Conservation (phyloP, 345 rosid genomes). For the Arabis hirsuta region DNA sequence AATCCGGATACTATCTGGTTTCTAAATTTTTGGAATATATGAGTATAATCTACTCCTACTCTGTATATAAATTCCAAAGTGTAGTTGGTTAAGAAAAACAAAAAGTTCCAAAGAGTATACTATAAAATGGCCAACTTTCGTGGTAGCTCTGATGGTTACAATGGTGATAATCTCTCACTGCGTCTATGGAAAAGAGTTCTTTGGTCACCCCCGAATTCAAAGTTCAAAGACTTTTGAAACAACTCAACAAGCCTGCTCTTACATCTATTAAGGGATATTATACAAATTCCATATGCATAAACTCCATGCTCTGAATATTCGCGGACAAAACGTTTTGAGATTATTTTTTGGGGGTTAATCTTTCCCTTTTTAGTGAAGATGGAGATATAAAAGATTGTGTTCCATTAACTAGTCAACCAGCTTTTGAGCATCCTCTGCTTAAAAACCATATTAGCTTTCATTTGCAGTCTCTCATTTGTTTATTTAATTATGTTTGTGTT, state of each 20-base stretch:
- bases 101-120: background rate
- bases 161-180: background rate
- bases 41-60: no score
- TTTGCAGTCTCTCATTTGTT: background rate
- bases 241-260: constrained; percentile 61
- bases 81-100: no score
- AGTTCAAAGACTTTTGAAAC: constrained; percentile 47
- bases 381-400: constrained; percentile 43
- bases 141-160: constrained; percentile 10
- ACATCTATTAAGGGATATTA: constrained; percentile 57
- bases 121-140: constrained; percentile 3
- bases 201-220: constrained; percentile 8
- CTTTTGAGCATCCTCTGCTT: constrained; percentile 40
- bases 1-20: no score
- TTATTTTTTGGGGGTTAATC: no score
- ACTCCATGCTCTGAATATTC: background rate
- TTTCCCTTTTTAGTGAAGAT: constrained; percentile 21
- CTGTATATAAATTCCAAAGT: no score
- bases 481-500: constrained; percentile 15
- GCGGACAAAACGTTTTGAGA: background rate
- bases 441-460: constrained; percentile 31
- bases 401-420: constrained; percentile 37
- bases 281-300: background rate
- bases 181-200: constrained; percentile 10
- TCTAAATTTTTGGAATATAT: no score